phyloP scores from a whole-genome alignment of 140 eudicot genomes.

The Cichorium intybus region DNA sequence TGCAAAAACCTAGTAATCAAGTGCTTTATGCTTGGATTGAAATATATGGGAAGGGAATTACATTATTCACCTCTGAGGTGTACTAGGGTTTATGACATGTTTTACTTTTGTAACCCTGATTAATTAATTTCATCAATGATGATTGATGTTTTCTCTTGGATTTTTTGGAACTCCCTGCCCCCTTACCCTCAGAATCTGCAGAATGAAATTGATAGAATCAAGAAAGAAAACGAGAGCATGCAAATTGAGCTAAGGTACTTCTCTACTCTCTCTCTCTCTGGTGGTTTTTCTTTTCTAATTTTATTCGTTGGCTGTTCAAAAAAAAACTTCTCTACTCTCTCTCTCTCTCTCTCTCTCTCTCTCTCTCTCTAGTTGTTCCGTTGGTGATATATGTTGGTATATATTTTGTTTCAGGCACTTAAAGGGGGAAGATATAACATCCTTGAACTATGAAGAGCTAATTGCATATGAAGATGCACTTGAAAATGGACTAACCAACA shows the following conservation, averaged over 20 bases:
- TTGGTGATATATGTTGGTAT: not conserved
- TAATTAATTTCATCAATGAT: not conserved
- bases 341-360: constrained; percentile 20
- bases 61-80: constrained; percentile 13
- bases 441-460: constrained; percentile 67
- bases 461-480: constrained; percentile 72
- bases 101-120: not conserved
- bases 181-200: constrained; percentile 50
- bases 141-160: not conserved
- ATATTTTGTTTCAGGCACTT: constrained; percentile 55
- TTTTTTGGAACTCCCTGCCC: not conserved
- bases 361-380: not conserved
- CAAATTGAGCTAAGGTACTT: constrained; percentile 80
- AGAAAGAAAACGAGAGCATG: constrained; percentile 92
- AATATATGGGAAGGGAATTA: constrained; percentile 1
- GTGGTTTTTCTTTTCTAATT: too few species aligned
- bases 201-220: constrained; percentile 84
- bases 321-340: too few species aligned
- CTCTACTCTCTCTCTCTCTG: not conserved
- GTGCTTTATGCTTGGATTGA: constrained; percentile 9
- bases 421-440: constrained; percentile 84
- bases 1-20: constrained; percentile 34
- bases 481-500: constrained; percentile 64
- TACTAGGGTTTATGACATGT: constrained; percentile 8
- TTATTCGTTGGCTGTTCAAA: too few species aligned